Evolutionary conservation across 176 grass and related monocot genomes (phyloP).

Genomic region (Musa itinerans): DNA sequence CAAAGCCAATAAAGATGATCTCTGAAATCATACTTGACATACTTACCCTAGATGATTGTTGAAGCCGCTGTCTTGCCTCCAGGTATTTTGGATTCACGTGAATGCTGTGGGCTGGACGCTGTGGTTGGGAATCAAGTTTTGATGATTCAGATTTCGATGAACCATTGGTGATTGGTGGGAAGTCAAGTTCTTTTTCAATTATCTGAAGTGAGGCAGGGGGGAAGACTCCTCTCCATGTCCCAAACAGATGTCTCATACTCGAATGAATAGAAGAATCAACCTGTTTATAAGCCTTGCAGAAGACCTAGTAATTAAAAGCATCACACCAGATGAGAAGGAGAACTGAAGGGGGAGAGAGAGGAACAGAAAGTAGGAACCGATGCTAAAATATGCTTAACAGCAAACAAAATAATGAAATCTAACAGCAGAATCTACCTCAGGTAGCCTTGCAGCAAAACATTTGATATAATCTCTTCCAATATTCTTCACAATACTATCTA

Average conservation of each 20-base stretch:
- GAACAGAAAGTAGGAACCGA: not conserved
- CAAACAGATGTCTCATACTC: slow-evolving; percentile 98
- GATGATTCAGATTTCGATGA: slow-evolving; percentile 40
- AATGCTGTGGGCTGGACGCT: slow-evolving; percentile 65
- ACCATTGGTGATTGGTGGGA: slow-evolving; percentile 57
- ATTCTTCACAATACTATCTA: slow-evolving; percentile 99
- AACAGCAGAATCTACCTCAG: slow-evolving; percentile 42
- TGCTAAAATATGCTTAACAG: not conserved
- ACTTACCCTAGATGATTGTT: slow-evolving; percentile 25
- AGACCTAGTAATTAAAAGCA: slow-evolving; percentile 45
- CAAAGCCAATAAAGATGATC: not conserved
- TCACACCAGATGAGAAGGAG: not conserved
- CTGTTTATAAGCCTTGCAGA: slow-evolving; percentile 90
- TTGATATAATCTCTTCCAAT: slow-evolving; percentile 94
- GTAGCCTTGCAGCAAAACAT: slow-evolving; percentile 75
- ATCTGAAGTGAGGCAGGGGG: slow-evolving; percentile 52
- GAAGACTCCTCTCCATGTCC: slow-evolving; percentile 98
- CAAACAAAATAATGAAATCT: not conserved
- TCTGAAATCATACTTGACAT: not conserved
- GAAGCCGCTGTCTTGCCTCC: slow-evolving; percentile 70
- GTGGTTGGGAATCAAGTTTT: slow-evolving; percentile 49
- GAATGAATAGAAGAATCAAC: slow-evolving; percentile 80
- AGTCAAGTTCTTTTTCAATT: slow-evolving; percentile 89
- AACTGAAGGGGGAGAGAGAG: no score
- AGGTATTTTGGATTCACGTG: slow-evolving; percentile 99